Evolutionary conservation across 2,329 filamentous ascomycete species (phyloP).

Genomic region (Colletotrichum sp.): DNA sequence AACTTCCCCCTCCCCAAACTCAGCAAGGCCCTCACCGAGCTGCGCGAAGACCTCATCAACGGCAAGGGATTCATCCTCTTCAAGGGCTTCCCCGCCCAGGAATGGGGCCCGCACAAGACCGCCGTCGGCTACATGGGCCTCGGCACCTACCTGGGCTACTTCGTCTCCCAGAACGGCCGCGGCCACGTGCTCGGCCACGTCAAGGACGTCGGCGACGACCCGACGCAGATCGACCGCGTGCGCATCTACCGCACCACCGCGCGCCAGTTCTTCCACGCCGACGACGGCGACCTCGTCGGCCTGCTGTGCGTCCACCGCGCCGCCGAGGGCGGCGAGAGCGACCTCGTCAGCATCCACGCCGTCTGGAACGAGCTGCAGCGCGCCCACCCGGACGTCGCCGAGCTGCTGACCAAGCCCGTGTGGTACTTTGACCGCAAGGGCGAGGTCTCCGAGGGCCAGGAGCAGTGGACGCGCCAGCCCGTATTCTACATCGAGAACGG

Average conservation of each 20-base stretch:
- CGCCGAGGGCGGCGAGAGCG: constrained; percentile 81
- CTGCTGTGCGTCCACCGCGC: constrained; percentile 81
- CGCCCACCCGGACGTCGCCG: constrained; percentile 78
- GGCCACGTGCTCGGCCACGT: constrained; percentile 90
- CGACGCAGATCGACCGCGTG: constrained; percentile 81
- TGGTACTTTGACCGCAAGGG: constrained; percentile 96
- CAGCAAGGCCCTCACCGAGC: constrained; percentile 33
- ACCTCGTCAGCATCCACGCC: constrained; percentile 77
- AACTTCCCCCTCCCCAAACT: constrained; percentile 50
- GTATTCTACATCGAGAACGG: constrained; percentile 80
- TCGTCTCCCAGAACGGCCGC: constrained; percentile 82
- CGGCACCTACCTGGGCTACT: constrained; percentile 84
- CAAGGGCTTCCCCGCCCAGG: constrained; percentile 78
- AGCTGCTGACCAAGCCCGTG: constrained; percentile 74
- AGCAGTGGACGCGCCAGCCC: constrained; percentile 73
- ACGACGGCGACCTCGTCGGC: constrained; percentile 83
- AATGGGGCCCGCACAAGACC: constrained; percentile 80
- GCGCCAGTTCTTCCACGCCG: constrained; percentile 83
- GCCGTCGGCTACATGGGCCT: constrained; percentile 92
- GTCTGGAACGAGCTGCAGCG: constrained; percentile 82
- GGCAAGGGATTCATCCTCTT: constrained; percentile 91
- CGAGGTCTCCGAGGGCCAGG: constrained; percentile 74
- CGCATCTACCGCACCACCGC: constrained; percentile 91
- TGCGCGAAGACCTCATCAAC: constrained; percentile 60
- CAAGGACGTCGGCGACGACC: constrained; percentile 85